These are phyloP conservation scores for Clitopilus passeckerianus DNA, from an alignment of 768 basidiomycete species.

Conservation along the genomic window DNA sequence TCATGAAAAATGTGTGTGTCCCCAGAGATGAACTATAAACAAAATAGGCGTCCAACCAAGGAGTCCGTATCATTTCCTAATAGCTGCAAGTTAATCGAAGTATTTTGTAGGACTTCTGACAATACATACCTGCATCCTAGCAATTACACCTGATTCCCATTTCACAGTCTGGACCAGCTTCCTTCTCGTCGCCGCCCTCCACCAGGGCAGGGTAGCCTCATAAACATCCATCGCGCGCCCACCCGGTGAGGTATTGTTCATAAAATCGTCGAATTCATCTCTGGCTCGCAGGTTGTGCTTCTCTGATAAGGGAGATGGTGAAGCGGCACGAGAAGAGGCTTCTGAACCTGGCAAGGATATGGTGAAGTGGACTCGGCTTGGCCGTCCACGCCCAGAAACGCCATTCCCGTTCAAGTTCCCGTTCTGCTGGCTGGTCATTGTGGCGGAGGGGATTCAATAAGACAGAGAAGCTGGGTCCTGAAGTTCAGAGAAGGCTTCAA, in stretches of 20 bases:
- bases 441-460: neutral
- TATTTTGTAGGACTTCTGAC: too few relatives aligned
- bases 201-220: conserved; percentile 53
- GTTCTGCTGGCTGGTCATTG: neutral
- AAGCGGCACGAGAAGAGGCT: conserved; percentile 26
- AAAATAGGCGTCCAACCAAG: conserved; percentile 77
- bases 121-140: conserved; percentile 57
- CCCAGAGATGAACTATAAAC: conserved; percentile 77
- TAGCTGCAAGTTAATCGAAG: neutral
- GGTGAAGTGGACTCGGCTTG: conserved; percentile 17
- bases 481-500: neutral
- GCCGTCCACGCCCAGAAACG: neutral
- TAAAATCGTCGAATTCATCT: neutral
- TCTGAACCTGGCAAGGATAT: conserved; percentile 24
- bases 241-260: conserved; percentile 16
- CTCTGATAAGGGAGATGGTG: conserved; percentile 19
- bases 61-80: conserved; percentile 51
- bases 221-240: conserved; percentile 51
- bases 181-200: conserved; percentile 60
- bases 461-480: neutral
- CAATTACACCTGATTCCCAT: conserved; percentile 58
- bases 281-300: neutral
- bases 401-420: neutral
- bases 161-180: conserved; percentile 47
- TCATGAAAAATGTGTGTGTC: conserved; percentile 94